Base-by-base conservation (phyloP, 2,329 filamentous ascomycete genomes). In the Coleophoma cylindrospora region DNA sequence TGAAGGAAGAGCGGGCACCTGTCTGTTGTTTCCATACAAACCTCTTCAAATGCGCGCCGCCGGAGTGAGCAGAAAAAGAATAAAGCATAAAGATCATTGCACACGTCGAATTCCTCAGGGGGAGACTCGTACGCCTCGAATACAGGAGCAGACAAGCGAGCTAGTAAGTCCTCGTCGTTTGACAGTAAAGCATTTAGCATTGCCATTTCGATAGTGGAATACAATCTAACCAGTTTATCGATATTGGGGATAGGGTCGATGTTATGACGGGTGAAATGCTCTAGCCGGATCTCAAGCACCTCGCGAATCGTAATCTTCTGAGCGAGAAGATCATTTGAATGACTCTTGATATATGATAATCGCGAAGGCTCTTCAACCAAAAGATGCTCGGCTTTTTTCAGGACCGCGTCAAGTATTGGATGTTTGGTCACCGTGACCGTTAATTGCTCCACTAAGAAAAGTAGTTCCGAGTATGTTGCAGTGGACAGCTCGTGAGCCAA, bases 1-100 rank as follows among this genome's bases (percentile, higher is more conserved):
- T 75, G 71, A 49, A 82, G 78, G 61, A 81, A 81, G 5, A 83
- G 66, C 0, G 79, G 80, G 57, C 82, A 83, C 5, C 80, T 72
- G 58, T 84, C 81, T 0, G 76, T 80, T 1, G 82, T 77, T 61
- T 84, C 81, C n/a, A 80, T 67, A 58, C 83, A 84, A 0, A 83
- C 77, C 51, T 85, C 80, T 50, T 84, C 79, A 43, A 84, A 74
- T 0, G 76, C 80, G 7, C 72, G 70, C 57, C 76, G 78, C 21
- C 80, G 70, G 15, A 80, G 70, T 1, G 77, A 73, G 50, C 75
- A 81, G 60, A 84, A 82, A 48, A 82, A 69, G 2, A 77, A 71
- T 45, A 84, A 70, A 1, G 75, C 73, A 48, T 83, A 68, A 7
- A 83, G 71, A 54, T 85, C 81, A 0, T 73, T 68, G 48, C 72